Evolutionary conservation across 2,329 filamentous ascomycete genomes (phyloP), one percentile per base, ranked within the genome.

Genomic region (Fusarium foetens): DNA sequence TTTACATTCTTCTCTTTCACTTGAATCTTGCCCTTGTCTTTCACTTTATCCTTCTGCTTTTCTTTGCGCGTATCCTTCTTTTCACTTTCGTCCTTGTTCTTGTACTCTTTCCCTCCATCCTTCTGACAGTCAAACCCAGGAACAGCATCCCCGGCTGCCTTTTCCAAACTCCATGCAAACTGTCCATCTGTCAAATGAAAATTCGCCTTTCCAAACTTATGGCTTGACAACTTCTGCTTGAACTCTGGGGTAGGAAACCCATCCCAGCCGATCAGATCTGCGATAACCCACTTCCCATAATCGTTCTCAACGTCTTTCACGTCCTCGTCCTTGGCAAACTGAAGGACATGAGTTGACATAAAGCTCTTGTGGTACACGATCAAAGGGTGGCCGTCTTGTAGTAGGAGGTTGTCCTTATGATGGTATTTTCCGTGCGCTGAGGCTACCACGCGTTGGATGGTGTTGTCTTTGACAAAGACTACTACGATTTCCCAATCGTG

Each of bases 191-290:
- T 9, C 8, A 53, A 6, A 8, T 35, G 11, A 21, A 51, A 25
- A 5, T 0, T 36, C 6, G 14, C 19, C 10, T 3, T 43, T 29
- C 11, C 38, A 51, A 36, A 42, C 1, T 35, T 5, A 19, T 35
- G 6, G 11, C 1, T 14, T 1, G 19, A 6, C 29, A 53, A 9
- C 1, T 4, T 25, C 4, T 42, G 6, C 8, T 17, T 29, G 4
- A 53, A 5, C 21, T 10, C 14, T 2, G 14, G 5, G 2, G 10
- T 38, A 4, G 48, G 58, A 16, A 16, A 61, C 4, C 49, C 17
- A 29, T 61, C 25, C 38, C 49, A 61, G 6, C 19, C 39, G 5
- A 55, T 16, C 3, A 45, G 38, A 25, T 43, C 25, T 13, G 21
- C 12, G 2, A 25, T 13, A 8, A 31, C 7, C 58, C 58, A 55